phyloP scores from a whole-genome alignment of 805 yeast genomes.

The Nakazawaea ishiwadae region DNA sequence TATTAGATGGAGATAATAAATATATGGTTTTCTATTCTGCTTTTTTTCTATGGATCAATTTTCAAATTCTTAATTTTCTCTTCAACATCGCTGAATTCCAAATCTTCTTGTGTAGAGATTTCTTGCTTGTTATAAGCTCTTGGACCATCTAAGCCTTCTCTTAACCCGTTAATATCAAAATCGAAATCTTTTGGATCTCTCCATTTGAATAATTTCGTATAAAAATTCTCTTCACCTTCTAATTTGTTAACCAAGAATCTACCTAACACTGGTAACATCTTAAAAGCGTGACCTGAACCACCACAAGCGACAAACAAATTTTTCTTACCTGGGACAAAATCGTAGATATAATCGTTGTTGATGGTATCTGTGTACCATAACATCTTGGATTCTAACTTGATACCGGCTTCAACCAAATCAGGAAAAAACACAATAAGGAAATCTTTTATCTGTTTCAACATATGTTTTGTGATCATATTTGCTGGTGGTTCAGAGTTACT shows the following conservation, averaged over 20 bases:
- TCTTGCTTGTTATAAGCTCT: slow-evolving; percentile 15
- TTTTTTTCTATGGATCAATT: slow-evolving; percentile 1
- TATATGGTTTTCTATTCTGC: background rate
- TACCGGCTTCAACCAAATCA: slow-evolving; percentile 20
- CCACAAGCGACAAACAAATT: slow-evolving; percentile 28
- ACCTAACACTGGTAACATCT: slow-evolving; percentile 29
- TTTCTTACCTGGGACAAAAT: slow-evolving; percentile 27
- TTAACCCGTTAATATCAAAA: slow-evolving; percentile 25
- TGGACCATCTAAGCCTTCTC: slow-evolving; percentile 18
- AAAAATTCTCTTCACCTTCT: slow-evolving; percentile 26
- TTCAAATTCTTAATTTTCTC: slow-evolving; percentile 3
- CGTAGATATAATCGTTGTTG: slow-evolving; percentile 26
- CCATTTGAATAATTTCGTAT: slow-evolving; percentile 29
- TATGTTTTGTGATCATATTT: slow-evolving; percentile 20
- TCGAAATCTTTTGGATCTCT: slow-evolving; percentile 21
- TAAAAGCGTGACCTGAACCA: slow-evolving; percentile 32
- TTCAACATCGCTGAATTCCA: slow-evolving; percentile 11
- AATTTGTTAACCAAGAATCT: slow-evolving; percentile 27
- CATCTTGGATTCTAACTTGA: slow-evolving; percentile 21
- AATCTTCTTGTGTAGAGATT: slow-evolving; percentile 18
- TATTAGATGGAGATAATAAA: too few species aligned
- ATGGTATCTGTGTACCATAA: slow-evolving; percentile 30
- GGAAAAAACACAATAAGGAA: slow-evolving; percentile 24
- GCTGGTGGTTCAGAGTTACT: slow-evolving; percentile 19
- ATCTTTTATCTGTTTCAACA: slow-evolving; percentile 23